Percentiles rank a stretch among this genome's conserved stretches.
phyloP scores from a whole-genome alignment of 306 rosid genomes.

The Cicer cuneatum region DNA sequence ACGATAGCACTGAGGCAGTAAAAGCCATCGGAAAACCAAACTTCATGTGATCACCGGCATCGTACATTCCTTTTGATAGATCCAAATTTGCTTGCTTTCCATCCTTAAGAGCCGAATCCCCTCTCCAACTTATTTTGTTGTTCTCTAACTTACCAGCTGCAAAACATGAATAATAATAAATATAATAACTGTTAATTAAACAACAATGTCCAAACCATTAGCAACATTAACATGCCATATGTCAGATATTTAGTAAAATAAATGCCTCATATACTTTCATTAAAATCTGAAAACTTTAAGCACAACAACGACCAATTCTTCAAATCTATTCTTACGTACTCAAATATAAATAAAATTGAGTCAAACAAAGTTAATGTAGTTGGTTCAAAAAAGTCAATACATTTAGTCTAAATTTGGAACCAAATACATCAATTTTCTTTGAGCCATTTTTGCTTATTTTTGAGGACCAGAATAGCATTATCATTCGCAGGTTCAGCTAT shows the following conservation, averaged over 20 bases:
- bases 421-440: no score
- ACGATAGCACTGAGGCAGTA: constrained; percentile 88
- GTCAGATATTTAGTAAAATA: constrained; percentile 18
- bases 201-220: not conserved
- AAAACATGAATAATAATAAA: constrained; percentile 24
- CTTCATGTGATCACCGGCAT: constrained; percentile 96
- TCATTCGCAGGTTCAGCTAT: not conserved
- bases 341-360: no score
- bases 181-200: constrained; percentile 28
- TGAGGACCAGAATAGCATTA: not conserved
- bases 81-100: constrained; percentile 73
- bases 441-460: no score
- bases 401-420: no score
- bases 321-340: not conserved
- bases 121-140: constrained; percentile 87
- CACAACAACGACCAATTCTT: not conserved
- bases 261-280: constrained; percentile 1
- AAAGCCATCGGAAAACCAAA: constrained; percentile 96
- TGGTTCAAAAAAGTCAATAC: no score
- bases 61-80: constrained; percentile 91
- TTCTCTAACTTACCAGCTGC: constrained; percentile 80
- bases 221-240: constrained; percentile 2
- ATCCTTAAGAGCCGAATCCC: constrained; percentile 83
- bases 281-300: not conserved
- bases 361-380: no score